Percentiles rank a stretch among this genome's conserved stretches.
These are phyloP conservation scores for Silene uniflora DNA, from an alignment of 148 eudicot species.

Conservation along the genomic window DNA sequence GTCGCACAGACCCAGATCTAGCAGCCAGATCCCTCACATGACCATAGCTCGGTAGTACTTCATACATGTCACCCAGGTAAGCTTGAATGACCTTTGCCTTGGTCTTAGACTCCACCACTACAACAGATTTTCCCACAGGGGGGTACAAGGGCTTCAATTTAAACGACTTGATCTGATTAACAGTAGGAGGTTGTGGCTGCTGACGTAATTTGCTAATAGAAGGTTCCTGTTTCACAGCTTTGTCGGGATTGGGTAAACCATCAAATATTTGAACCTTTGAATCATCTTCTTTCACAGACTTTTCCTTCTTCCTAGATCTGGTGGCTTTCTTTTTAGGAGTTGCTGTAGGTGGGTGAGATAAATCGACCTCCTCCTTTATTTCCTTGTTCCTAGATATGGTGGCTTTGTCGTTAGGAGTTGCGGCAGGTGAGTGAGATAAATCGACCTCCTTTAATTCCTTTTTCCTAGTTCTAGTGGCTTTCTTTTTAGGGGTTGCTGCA, in stretches of 20 bases:
- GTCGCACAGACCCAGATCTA: slow-evolving; percentile 91
- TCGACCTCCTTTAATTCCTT: slow-evolving; percentile 33
- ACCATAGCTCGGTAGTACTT: slow-evolving; percentile 95
- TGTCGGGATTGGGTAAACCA: slow-evolving; percentile 24
- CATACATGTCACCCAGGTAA: slow-evolving; percentile 95
- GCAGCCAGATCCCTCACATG: slow-evolving; percentile 98
- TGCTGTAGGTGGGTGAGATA: slow-evolving; percentile 29
- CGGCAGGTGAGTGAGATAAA: slow-evolving; percentile 29
- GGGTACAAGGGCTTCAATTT: slow-evolving; percentile 57
- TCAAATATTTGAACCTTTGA: slow-evolving; percentile 25
- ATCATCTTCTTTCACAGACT: slow-evolving; percentile 30
- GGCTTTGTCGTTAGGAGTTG: slow-evolving; percentile 33
- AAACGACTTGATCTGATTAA: slow-evolving; percentile 38
- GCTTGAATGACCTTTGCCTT: slow-evolving; percentile 97
- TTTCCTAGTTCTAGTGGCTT: slow-evolving; percentile 28
- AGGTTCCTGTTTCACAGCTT: slow-evolving; percentile 23
- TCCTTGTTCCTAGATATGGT: slow-evolving; percentile 33
- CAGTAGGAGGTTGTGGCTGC: slow-evolving; percentile 27
- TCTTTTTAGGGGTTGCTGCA: slow-evolving; percentile 34
- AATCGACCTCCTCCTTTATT: slow-evolving; percentile 29
- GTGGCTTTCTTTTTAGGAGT: slow-evolving; percentile 33
- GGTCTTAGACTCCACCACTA: slow-evolving; percentile 87
- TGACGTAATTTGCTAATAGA: slow-evolving; percentile 27
- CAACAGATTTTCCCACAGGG: slow-evolving; percentile 70
- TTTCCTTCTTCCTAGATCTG: slow-evolving; percentile 35